Evolutionary conservation across 2,329 filamentous ascomycete species (phyloP).

Genomic region (Pseudopithomyces maydicus): DNA sequence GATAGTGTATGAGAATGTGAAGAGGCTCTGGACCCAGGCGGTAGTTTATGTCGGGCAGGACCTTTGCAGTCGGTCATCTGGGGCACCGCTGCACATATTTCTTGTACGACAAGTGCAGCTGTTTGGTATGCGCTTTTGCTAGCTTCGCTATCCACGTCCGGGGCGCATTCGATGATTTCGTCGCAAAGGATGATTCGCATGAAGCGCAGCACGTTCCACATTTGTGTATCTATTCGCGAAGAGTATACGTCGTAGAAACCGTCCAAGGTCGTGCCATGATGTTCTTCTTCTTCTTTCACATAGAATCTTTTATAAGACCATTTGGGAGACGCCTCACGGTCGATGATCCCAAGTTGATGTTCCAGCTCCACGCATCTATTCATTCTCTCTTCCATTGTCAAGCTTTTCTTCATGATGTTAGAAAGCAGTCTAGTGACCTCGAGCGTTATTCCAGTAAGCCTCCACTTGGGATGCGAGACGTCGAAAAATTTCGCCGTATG

Average conservation of each 20-base stretch:
- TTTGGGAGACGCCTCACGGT: conserved; percentile 21
- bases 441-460: conserved; percentile 30
- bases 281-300: conserved; percentile 2
- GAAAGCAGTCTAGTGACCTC: conserved; percentile 29
- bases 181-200: conserved; percentile 41
- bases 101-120: conserved; percentile 26
- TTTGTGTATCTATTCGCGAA: conserved; percentile 33
- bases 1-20: conserved; percentile 14
- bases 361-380: conserved; percentile 27
- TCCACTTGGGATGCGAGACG: conserved; percentile 37
- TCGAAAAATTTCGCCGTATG: conserved; percentile 29
- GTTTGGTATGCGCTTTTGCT: conserved; percentile 14
- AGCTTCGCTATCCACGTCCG: not conserved
- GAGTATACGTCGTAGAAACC: conserved; percentile 36
- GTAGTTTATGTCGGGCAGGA: conserved; percentile 23
- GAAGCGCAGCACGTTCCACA: conserved; percentile 37
- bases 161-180: conserved; percentile 19
- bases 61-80: conserved; percentile 35
- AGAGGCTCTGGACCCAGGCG: not conserved
- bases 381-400: conserved; percentile 21
- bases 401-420: conserved; percentile 13
- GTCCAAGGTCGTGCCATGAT: conserved; percentile 6
- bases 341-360: conserved; percentile 23
- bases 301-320: conserved; percentile 19
- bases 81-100: conserved; percentile 40